Evolutionary conservation across 192 early-diverging fungal genomes (phyloP), one percentile per base, ranked within the genome.

Genomic region (Backusella sp.): DNA sequence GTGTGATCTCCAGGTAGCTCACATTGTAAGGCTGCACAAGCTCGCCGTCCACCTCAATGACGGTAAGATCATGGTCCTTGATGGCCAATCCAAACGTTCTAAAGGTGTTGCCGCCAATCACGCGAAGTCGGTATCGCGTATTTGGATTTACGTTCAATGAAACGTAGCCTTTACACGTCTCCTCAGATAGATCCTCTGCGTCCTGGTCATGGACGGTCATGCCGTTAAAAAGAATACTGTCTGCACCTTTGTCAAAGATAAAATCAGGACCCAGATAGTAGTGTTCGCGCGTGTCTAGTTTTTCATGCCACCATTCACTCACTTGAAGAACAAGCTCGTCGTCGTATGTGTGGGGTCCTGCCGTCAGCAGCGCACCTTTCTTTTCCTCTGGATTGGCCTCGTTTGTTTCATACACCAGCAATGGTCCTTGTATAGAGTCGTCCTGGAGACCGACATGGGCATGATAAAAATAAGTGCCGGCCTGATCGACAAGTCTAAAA

Each of bases 101-200:
- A 41, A 93, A 79, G 14, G 91, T 85, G 11, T 70, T 76, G 12
- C 70, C 73, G 12, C 89, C 91, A 80, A 96, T 90, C 41, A 96
- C 71, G 0, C 95, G 89, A 59, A 96, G 66, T 9, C 93, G 86
- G 79, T 94, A 94, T 19, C 88, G 91, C 81, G 89, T 94, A 30
- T 73, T 73, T 12, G 49, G 70, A 14, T 73, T 39, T 0, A 78
- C 77, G 30, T 67, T 65, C 19, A 78, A 26, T 1, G 56, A 59
- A 4, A 9, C 37, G 23, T 73, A 78, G 9, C 77, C 77, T 34
- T 21, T 42, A 41, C 77, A 78, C 37, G 37, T 53, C 3, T 37
- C 8, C 3, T 35, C 11, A 23, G 53, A 34, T 0, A 28, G 21
- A 11, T 3, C 7, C 0, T 49, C 7, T 15, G 2, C 12, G 0